These are phyloP conservation scores for Pouteria glomerata DNA, from an alignment of 148 eudicot genomes.

Conservation along the genomic window DNA sequence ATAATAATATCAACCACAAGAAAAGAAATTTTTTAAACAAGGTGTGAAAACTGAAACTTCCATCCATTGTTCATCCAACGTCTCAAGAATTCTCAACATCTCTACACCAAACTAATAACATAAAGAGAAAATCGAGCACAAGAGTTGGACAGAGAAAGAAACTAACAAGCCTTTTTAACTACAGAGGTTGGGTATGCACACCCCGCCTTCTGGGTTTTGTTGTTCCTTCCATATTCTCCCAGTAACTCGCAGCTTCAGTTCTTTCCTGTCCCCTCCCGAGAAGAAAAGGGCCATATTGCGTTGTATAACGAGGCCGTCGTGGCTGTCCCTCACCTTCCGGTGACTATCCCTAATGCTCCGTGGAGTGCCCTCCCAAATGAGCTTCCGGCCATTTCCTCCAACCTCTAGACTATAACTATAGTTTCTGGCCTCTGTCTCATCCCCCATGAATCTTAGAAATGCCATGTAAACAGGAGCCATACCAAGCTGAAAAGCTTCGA, in stretches of 20 bases:
- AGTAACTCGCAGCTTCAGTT: constrained; percentile 23
- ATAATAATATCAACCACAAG: not conserved
- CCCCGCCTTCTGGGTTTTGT: constrained; percentile 17
- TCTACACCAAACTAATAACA: not conserved
- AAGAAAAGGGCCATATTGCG: constrained; percentile 22
- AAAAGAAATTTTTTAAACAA: not conserved
- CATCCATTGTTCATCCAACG: not conserved
- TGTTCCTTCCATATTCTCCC: constrained; percentile 26
- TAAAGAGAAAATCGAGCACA: constrained; percentile 5
- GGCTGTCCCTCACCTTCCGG: constrained; percentile 42
- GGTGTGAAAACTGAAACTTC: constrained; percentile 6
- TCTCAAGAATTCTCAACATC: not conserved
- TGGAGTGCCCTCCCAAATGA: constrained; percentile 43
- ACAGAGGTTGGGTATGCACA: constrained; percentile 20
- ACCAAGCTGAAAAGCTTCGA: constrained; percentile 42
- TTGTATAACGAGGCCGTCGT: constrained; percentile 32
- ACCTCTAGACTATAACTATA: constrained; percentile 45
- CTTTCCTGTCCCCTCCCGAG: constrained; percentile 27
- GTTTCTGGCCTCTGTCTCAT: constrained; percentile 32
- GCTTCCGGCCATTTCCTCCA: constrained; percentile 45
- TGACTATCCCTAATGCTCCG: constrained; percentile 46
- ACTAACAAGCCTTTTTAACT: not conserved
- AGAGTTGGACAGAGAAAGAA: not conserved
- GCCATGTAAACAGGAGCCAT: constrained; percentile 55
- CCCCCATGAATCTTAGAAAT: constrained; percentile 45